Conservation (phyloP, 441 rosid species). For the Mallotus japonicus region DNA sequence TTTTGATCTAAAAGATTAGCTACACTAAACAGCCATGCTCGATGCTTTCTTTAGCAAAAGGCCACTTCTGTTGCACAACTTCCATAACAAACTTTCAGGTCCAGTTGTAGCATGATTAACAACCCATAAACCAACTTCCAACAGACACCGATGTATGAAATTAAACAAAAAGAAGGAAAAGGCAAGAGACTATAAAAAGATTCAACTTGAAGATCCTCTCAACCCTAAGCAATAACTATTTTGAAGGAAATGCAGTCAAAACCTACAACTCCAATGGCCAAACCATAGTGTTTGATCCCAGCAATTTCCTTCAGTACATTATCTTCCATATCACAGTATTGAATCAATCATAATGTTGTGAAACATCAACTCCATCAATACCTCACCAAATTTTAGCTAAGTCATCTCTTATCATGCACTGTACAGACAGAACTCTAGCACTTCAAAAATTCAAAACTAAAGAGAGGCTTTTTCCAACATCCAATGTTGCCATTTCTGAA, state of each 20-base stretch:
- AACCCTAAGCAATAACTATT: neutral
- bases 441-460: neutral
- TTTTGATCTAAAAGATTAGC: too few relatives aligned
- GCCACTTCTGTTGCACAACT: too few relatives aligned
- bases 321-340: too few relatives aligned
- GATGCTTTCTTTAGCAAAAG: too few relatives aligned
- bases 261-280: neutral
- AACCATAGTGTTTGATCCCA: neutral
- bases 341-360: neutral
- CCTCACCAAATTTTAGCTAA: neutral
- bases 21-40: too few relatives aligned
- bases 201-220: neutral
- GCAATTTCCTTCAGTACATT: neutral
- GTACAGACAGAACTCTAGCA: neutral
- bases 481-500: neutral
- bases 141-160: too few relatives aligned
- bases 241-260: neutral
- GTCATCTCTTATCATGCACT: conserved; percentile 12
- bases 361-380: neutral
- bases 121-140: too few relatives aligned
- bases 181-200: neutral
- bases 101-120: too few relatives aligned
- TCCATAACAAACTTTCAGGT: too few relatives aligned
- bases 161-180: neutral
- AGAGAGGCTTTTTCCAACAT: neutral